Evolutionary conservation across 1,284 basidiomycete genomes (phyloP), one percentile per base, ranked within the genome.

Genomic region (Ganoderma leucocontextum): DNA sequence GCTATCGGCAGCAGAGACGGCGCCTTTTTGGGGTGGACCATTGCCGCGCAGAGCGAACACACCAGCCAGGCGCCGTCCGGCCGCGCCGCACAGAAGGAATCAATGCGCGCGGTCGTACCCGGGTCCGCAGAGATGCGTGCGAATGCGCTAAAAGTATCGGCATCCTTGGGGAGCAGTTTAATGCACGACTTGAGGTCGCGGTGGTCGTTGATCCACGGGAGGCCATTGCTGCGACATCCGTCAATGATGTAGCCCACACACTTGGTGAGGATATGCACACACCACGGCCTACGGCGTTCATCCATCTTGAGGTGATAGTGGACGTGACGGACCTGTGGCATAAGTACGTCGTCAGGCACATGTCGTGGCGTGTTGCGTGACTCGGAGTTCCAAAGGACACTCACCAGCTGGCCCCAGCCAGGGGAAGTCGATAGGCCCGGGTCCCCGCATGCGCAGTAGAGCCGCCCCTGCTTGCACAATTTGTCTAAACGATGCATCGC

Each of bases 391-490:
- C 39, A 12, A 15, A 41, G 2, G 17, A 12, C 12, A 52, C 68
- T 64, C 49, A 66, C 68, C 25, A 70, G 53, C 7, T 59, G 53
- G 1, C 22, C 13, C 62, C 62, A 70, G 19, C 22, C 36, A 3
- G 62, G 52, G 68, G 62, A 4, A 39, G 59, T 0, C 39, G 62
- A 60, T 53, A 70, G 12, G 2, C 19, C 35, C 33, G 69, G 69
- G 33, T 67, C 65, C 8, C 63, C 62, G 25, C 69, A 70, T 10
- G 63, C 22, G 62, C 69, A 70, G 36, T 66, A 66, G n/a, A 70
- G 53, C 33, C 63, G 29, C 12, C 63, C 63, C 3, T 35, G 12
- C 2, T 33, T 42, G 5, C 49, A 33, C 39, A 39, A 36, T 17
- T 49, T 29, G n/a, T 38, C 41, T 4, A 64, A 15, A 4, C 15